These are phyloP conservation scores for Fusarium caatingaense DNA, from an alignment of 2,329 filamentous ascomycete genomes.

Conservation along the genomic window DNA sequence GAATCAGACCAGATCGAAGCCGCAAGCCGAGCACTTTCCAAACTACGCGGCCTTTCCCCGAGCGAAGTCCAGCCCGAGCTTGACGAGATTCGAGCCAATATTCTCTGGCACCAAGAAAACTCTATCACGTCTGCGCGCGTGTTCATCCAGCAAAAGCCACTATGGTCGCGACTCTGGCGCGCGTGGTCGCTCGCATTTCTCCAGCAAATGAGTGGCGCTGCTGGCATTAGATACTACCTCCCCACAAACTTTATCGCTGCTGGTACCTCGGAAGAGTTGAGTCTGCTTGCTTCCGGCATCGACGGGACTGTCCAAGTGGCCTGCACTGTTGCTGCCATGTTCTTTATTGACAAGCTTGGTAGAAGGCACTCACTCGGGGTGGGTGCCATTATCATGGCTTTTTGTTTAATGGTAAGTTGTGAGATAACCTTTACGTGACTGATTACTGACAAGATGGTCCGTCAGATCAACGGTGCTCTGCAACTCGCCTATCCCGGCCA, in stretches of 20 bases:
- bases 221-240: slow-evolving; percentile 21
- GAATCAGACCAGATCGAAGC: slow-evolving; percentile 22
- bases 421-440: accelerated
- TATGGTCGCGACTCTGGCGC: slow-evolving; percentile 22
- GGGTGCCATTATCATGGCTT: slow-evolving; percentile 22
- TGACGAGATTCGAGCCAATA: slow-evolving; percentile 24
- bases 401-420: slow-evolving; percentile 18
- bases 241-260: slow-evolving; percentile 18
- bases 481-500: slow-evolving; percentile 19
- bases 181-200: slow-evolving; percentile 18
- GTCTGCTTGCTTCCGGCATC: slow-evolving; percentile 14
- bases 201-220: slow-evolving; percentile 21
- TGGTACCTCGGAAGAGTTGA: slow-evolving; percentile 17
- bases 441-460: neutral
- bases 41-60: neutral
- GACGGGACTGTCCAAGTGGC: slow-evolving; percentile 21
- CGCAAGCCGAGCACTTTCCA: slow-evolving; percentile 4
- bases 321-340: slow-evolving; percentile 26
- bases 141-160: slow-evolving; percentile 16
- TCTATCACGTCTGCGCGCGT: slow-evolving; percentile 20
- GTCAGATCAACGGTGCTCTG: slow-evolving; percentile 12
- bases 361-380: slow-evolving; percentile 17
- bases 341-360: slow-evolving; percentile 26
- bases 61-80: slow-evolving; percentile 12
- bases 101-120: slow-evolving; percentile 22